Base-by-base conservation (phyloP, 495 filamentous ascomycete genomes). In the Aspergillus sclerotioniger region DNA sequence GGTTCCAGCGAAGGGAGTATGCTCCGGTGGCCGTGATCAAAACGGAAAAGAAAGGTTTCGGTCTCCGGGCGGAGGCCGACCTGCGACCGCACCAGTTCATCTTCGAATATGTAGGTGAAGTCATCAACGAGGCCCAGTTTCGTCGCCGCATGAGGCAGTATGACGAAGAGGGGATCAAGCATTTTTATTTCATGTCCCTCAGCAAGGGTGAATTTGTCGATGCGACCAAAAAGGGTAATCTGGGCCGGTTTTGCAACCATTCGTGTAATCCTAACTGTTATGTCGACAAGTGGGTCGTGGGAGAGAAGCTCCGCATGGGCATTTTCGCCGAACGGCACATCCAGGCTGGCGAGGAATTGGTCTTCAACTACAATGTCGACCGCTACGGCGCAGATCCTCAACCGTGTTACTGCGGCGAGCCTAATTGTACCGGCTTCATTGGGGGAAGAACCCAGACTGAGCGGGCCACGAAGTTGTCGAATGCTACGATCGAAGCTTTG, bases 331-430 rank as follows among this genome's bases (percentile, higher is more conserved):
- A 89, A 76, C 90, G 92, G 58, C 80, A 82, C 65, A 89, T 99
- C 63, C 84, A 86, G 63, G 85, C 88, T 2, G 95, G 94, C 41
- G 94, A 99, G 71, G 94, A 99, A 70, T 79, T 99, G 32, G 92
- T 96, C n/a, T 99, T 99, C 80, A 96, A 99, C 77, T 99, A 99
- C 82, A 99, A 99, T 62, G 94, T 99, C 53, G 94, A 99, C 69
- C 87, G 94, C 57, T 99, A 99, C 66, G 94, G 94, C 57, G 92
- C 94, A 32, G 91, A 98, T 64, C 92, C 94, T 50, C 92, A 97
- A 72, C 90, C 89, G 10, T 99, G 94, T 72, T 98, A 97, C 69
- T 99, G 94, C 73, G 92, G 86, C 56, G 94, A 99, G 71, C 79
- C 87, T 6, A 98, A 97, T 69, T 99, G 94, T 74, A 88, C 90